Evolutionary conservation across 129 eudicot genomes (phyloP), one percentile per base, ranked within the genome.

Genomic region (Solidago caesia): DNA sequence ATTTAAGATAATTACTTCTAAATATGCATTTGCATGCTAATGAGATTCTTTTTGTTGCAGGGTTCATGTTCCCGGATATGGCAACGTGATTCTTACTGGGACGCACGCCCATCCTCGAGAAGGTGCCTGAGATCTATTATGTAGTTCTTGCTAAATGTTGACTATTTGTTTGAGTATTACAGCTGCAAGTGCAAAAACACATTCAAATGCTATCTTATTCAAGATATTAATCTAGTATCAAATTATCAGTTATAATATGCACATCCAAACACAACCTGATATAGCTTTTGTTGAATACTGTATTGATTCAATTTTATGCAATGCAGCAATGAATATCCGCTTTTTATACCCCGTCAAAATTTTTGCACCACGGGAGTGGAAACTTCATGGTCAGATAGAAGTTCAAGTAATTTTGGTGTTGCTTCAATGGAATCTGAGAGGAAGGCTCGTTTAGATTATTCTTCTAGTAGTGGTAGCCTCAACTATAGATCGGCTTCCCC

Each of bases 1-100:
- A 33, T 33, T 33, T 33, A 33, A 33, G 39, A 33, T 33, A 33
- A 33, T 3, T 33, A 33, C 39, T 33, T 33, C 39, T 33, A 33
- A 0, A 33, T 33, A 33, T 33, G 39, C 3, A 33, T 33, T 33
- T 29, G 39, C 39, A 29, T 29, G 39, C 39, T 33, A 33, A 33
- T 33, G 39, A 58, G 61, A 41, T 47, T 11, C 53, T 27, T 76
- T 64, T 75, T 71, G 74, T 5, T 66, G 79, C 86, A 95, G 99
- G 99, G 99, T 85, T 95, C 99, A 49, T 88, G 91, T 73, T 95
- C 99, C 73, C 86, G 99, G 57, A 91, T 95, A 84, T 95, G 99
- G 99, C 99, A 95, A 82, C 96, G 99, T 44, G 90, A 87, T 81
- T 91, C 99, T 11, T 95, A 91, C 72, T 95, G 99, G 99, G 89